Evolutionary conservation across 768 basidiomycete species (phyloP).

Genomic region (Daedaleopsis sinensis): DNA sequence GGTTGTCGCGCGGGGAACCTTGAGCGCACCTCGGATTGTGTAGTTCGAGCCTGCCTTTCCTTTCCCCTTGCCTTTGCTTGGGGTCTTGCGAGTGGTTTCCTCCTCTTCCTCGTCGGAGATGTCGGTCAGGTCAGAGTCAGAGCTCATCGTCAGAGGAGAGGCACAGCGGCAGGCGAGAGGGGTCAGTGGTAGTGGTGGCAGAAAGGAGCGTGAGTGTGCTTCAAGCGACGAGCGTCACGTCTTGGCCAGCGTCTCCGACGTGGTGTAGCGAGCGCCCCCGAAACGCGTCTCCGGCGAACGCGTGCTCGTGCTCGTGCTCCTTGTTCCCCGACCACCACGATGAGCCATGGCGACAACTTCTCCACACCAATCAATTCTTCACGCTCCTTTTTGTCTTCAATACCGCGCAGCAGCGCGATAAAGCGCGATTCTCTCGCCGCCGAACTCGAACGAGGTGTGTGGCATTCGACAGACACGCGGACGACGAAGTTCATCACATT

Average conservation of each 20-base stretch:
- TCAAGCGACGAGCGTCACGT: too few species aligned
- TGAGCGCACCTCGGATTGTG: constrained; percentile 28
- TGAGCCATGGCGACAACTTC: constrained; percentile 26
- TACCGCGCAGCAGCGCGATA: constrained; percentile 35
- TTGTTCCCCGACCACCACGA: constrained; percentile 12
- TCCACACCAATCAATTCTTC: constrained; percentile 25
- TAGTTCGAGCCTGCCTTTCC: constrained; percentile 11
- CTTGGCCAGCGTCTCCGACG: neutral
- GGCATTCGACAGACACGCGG: constrained; percentile 2
- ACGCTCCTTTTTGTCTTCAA: constrained; percentile 20
- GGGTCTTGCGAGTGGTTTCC: constrained; percentile 12
- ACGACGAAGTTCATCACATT: constrained; percentile 4
- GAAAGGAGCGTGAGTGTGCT: neutral
- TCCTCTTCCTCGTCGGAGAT: constrained; percentile 24
- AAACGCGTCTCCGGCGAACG: neutral
- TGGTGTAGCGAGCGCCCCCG: constrained; percentile 1
- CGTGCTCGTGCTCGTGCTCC: neutral
- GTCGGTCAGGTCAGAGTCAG: constrained; percentile 34
- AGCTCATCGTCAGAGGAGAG: constrained; percentile 15
- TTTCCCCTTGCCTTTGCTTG: neutral
- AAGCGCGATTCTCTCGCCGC: constrained; percentile 72
- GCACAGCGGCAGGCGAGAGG: neutral
- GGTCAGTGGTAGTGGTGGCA: neutral
- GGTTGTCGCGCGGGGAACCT: constrained; percentile 27
- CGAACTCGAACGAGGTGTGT: constrained; percentile 64